phyloP scores from a whole-genome alignment of 768 basidiomycete genomes.

The Podaxis carcinomalis region DNA sequence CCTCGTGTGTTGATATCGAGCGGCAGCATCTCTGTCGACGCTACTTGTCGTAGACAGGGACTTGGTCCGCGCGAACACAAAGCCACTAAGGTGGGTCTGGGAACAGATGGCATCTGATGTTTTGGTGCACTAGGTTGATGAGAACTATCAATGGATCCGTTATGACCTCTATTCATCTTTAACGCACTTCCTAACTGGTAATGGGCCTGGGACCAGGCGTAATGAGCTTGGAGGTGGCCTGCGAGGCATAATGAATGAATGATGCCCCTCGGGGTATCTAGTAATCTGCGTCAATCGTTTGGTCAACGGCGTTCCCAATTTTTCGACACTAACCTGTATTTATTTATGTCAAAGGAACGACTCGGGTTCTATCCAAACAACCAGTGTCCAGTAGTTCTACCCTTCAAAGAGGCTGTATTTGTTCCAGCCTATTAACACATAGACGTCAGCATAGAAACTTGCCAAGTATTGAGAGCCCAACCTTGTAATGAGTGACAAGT shows the following conservation, averaged over 20 bases:
- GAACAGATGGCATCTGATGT: conserved; percentile 65
- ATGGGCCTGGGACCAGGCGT: conserved; percentile 55
- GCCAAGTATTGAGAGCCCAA: neutral
- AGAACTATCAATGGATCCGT: conserved; percentile 9
- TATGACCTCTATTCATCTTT: neutral
- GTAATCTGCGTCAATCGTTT: neutral
- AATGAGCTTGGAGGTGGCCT: conserved; percentile 67
- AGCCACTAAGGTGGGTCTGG: conserved; percentile 41
- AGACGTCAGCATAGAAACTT: neutral
- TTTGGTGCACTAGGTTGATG: conserved; percentile 42
- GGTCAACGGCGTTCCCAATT: neutral
- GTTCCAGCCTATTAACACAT: neutral
- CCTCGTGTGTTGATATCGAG: neutral
- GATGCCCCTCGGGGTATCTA: neutral
- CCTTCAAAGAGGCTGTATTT: neutral
- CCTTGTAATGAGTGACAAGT: neutral
- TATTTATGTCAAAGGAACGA: neutral
- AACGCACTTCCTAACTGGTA: conserved; percentile 49
- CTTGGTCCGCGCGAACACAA: neutral
- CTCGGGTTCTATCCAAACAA: conserved; percentile 3
- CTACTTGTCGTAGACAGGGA: conserved; percentile 2
- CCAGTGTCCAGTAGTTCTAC: neutral
- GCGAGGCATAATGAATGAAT: conserved; percentile 47
- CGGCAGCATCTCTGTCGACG: neutral
- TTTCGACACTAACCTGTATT: neutral